phyloP scores from a whole-genome alignment of 192 early-diverging fungal genomes.

The Blastocladiella britannica region DNA sequence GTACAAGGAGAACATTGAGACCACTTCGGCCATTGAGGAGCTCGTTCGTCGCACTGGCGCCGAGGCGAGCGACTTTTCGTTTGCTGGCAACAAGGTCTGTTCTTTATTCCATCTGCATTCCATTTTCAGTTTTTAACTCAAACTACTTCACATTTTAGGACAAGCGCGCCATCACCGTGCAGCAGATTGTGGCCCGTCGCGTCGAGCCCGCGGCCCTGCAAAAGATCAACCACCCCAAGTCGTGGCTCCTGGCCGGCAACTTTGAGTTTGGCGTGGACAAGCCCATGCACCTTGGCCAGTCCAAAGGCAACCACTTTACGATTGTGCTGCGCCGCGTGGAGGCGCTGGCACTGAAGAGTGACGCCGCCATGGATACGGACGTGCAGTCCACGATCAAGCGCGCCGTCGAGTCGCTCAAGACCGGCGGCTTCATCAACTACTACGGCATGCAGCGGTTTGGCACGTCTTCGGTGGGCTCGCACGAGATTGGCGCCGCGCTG shows the following conservation, averaged over 20 bases:
- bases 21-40: conserved; percentile 59
- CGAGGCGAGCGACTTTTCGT: conserved; percentile 34
- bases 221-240: conserved; percentile 23
- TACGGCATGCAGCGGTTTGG: conserved; percentile 98
- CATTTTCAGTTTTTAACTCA: too few relatives aligned
- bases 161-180: conserved; percentile 76
- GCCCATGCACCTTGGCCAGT: conserved; percentile 60
- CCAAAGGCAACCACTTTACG: conserved; percentile 73
- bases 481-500: conserved; percentile 54
- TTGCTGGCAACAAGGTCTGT: conserved; percentile 89
- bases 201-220: conserved; percentile 32
- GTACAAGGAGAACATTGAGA: conserved; percentile 84
- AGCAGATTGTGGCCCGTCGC: conserved; percentile 48
- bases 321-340: conserved; percentile 48
- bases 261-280: conserved; percentile 43
- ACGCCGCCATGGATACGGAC: background rate
- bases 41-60: conserved; percentile 7
- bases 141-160: too few relatives aligned
- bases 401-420: conserved; percentile 33
- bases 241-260: conserved; percentile 49
- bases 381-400: background rate
- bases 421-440: conserved; percentile 88
- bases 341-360: background rate
- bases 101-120: too few relatives aligned
- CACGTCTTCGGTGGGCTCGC: conserved; percentile 55